A percentile compares a stretch with the other conserved stretches of the same genome.
phyloP scores from a whole-genome alignment of 2,329 filamentous ascomycete species.

The Parascedosporium putredinis region DNA sequence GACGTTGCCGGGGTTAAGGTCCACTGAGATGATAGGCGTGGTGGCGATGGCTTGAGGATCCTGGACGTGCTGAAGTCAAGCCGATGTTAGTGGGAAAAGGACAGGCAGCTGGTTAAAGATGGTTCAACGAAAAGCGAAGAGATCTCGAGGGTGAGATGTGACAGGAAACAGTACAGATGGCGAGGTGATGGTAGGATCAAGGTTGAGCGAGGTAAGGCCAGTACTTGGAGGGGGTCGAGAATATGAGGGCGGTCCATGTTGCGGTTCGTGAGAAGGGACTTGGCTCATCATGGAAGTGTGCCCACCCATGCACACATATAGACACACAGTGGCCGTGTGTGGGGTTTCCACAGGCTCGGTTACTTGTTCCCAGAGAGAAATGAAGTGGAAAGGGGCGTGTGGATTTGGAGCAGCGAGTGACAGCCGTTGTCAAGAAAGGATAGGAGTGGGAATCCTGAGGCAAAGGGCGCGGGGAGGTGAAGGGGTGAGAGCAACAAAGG shows the following conservation, averaged over 20 bases:
- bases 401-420: background rate
- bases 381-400: too few species aligned
- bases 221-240: background rate
- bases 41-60: background rate
- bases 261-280: background rate
- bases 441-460: background rate
- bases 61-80: background rate
- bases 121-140: background rate
- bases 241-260: background rate
- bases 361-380: background rate
- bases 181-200: background rate
- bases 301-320: background rate
- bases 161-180: background rate
- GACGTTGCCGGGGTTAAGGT: background rate
- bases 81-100: background rate
- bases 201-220: constrained; percentile 1
- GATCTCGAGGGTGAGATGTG: background rate
- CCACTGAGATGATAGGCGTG: background rate
- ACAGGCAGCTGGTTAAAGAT: background rate
- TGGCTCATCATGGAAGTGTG: background rate
- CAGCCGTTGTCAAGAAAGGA: background rate
- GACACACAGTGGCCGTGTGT: background rate
- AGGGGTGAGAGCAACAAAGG: background rate
- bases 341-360: background rate
- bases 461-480: background rate